Evolutionary conservation across 768 basidiomycete species (phyloP).

Genomic region (Mycena albidolilacea): DNA sequence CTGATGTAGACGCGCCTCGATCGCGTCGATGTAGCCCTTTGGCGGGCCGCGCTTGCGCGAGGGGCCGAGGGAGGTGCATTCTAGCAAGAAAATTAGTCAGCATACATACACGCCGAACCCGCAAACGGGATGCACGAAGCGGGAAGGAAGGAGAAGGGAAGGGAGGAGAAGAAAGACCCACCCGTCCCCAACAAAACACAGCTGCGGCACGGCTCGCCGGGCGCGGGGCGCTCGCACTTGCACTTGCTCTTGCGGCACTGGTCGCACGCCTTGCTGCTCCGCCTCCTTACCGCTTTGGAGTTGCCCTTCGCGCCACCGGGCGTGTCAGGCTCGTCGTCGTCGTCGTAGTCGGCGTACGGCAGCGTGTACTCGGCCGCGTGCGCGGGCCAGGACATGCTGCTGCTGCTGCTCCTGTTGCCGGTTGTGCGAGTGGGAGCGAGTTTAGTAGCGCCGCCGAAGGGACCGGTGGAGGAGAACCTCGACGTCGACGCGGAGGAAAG

Average conservation of each 20-base stretch:
- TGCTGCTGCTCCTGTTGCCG: not conserved
- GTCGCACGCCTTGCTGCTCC: constrained; percentile 91
- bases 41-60: constrained; percentile 89
- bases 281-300: constrained; percentile 69
- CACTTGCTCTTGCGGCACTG: constrained; percentile 93
- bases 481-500: too few relatives aligned
- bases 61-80: constrained; percentile 84
- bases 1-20: constrained; percentile 92
- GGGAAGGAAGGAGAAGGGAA: too few relatives aligned
- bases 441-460: too few relatives aligned
- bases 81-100: constrained; percentile 48
- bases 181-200: constrained; percentile 82
- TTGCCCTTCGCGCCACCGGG: constrained; percentile 44
- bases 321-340: constrained; percentile 1
- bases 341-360: constrained; percentile 9
- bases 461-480: too few relatives aligned
- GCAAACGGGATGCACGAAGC: too few relatives aligned
- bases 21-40: constrained; percentile 96
- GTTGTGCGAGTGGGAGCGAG: too few relatives aligned
- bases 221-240: constrained; percentile 82
- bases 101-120: too few relatives aligned
- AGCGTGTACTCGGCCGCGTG: constrained; percentile 11
- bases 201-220: constrained; percentile 79
- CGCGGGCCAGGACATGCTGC: constrained; percentile 19
- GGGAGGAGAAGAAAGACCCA: constrained; percentile 49